A percentile compares a stretch with the other conserved stretches of the same genome.
Conservation (phyloP, 164 flowering plant genomes). For the Litsea cubeba region DNA sequence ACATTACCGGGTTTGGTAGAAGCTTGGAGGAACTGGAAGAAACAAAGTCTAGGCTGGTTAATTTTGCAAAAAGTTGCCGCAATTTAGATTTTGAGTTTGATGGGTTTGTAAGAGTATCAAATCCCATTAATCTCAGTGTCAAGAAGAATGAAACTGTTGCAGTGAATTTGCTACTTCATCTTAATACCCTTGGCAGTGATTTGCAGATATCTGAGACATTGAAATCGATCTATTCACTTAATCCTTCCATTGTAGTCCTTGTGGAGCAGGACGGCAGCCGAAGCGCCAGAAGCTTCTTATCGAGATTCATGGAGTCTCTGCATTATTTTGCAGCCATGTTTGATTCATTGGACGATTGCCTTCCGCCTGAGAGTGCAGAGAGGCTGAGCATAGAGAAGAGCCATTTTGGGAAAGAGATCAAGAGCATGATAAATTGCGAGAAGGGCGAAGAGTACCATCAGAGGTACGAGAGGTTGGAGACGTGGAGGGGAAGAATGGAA, state of each 20-base stretch:
- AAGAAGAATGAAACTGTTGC: constrained; percentile 59
- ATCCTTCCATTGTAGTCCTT: constrained; percentile 46
- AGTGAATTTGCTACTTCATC: constrained; percentile 48
- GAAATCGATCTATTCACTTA: constrained; percentile 31
- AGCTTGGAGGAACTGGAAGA: constrained; percentile 50
- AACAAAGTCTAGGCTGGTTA: constrained; percentile 50
- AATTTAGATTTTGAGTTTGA: constrained; percentile 52
- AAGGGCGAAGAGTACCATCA: constrained; percentile 19
- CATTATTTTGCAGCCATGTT: constrained; percentile 76
- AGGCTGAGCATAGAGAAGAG: constrained; percentile 65
- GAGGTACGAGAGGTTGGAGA: constrained; percentile 43
- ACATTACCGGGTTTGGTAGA: constrained; percentile 49
- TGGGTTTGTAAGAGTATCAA: constrained; percentile 44
- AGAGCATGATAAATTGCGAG: constrained; percentile 39
- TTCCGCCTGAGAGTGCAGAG: constrained; percentile 47
- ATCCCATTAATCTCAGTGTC: constrained; percentile 19
- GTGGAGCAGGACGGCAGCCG: constrained; percentile 61
- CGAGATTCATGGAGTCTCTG: constrained; percentile 71
- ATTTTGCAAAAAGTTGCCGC: constrained; percentile 46
- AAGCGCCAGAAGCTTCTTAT: constrained; percentile 41
- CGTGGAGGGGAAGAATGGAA: constrained; percentile 67
- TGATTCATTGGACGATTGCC: constrained; percentile 67
- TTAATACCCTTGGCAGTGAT: constrained; percentile 29
- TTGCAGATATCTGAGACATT: constrained; percentile 42
- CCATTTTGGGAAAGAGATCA: constrained; percentile 63